These are phyloP conservation scores for Diutina rugosa DNA, from an alignment of 1,139 yeast genomes.

Conservation along the genomic window DNA sequence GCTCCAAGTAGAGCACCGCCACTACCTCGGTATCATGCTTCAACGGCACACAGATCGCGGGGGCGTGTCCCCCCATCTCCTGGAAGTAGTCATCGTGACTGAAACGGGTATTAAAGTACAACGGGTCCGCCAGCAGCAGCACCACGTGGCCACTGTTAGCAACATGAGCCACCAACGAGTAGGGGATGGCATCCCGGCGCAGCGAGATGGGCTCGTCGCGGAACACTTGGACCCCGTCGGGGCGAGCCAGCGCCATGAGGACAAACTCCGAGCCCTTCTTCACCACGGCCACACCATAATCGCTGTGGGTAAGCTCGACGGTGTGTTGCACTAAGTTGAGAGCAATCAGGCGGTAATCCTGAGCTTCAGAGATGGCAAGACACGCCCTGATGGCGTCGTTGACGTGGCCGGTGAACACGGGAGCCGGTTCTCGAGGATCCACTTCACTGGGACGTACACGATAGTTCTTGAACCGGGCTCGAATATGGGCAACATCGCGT, in stretches of 20 bases:
- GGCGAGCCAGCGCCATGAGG: neutral
- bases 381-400: conserved; percentile 29
- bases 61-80: conserved; percentile 14
- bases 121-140: conserved; percentile 6
- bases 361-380: conserved; percentile 35
- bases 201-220: neutral
- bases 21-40: conserved; percentile 9
- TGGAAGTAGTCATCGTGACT: conserved; percentile 30
- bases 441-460: neutral
- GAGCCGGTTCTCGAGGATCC: neutral
- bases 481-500: neutral
- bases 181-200: conserved; percentile 28
- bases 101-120: conserved; percentile 21
- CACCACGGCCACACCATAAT: conserved; percentile 31
- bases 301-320: conserved; percentile 28
- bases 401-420: conserved; percentile 7
- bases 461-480: neutral
- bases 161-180: conserved; percentile 21
- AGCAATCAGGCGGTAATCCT: conserved; percentile 25
- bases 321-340: conserved; percentile 28
- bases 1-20: conserved; percentile 40
- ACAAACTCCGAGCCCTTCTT: conserved; percentile 4
- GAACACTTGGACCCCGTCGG: neutral
- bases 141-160: neutral
- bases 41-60: conserved; percentile 36